Evolutionary conservation across 805 yeast genomes (phyloP), one percentile per base, ranked within the genome.

Genomic region (Kodamaea kakaduensis): DNA sequence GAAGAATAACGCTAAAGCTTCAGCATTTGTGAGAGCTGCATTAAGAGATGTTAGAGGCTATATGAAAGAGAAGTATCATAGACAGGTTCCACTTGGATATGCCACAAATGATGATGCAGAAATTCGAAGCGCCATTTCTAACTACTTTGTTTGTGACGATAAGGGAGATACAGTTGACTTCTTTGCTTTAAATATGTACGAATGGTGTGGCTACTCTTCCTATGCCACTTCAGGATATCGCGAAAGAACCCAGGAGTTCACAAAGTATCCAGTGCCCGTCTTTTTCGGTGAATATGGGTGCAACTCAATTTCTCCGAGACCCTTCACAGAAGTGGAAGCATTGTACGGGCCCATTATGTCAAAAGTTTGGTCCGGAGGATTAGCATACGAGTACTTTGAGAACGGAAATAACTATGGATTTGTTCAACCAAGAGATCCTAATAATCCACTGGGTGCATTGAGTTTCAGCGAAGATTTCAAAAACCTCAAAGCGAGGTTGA

Each of bases 271-370:
- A 1, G 59, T 61, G 13, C 69, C 70, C 3, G 45, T 61, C 3
- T 59, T 63, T 38, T 63, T 63, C 47, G 59, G 66, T 40, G 70
- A 63, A 33, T 64, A 46, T 47, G 69, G 69, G 8, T 64, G 70
- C 49, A 62, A 62, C 41, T 38, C 44, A 2, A 51, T 53, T n/a
- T 37, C 42, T 10, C 68, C 69, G 5, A 48, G 69, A 25, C 67
- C 67, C 3, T 64, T 64, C 37, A 59, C 67, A 3, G 70, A 64
- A 29, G 52, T 64, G 17, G 67, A 59, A 36, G 58, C 58, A 10
- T 36, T 63, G 7, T 61, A 50, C 37, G 64, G 66, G 2, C 36
- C 49, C 12, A 43, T 48, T 7, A 61, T 64, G 68, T 29, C 58
- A 4, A 50, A 50, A 22, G 64, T 62, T 5, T 63, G 67, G 67